phyloP scores from a whole-genome alignment of 2,329 filamentous ascomycete species.

The Zasmidium citrigriseum region DNA sequence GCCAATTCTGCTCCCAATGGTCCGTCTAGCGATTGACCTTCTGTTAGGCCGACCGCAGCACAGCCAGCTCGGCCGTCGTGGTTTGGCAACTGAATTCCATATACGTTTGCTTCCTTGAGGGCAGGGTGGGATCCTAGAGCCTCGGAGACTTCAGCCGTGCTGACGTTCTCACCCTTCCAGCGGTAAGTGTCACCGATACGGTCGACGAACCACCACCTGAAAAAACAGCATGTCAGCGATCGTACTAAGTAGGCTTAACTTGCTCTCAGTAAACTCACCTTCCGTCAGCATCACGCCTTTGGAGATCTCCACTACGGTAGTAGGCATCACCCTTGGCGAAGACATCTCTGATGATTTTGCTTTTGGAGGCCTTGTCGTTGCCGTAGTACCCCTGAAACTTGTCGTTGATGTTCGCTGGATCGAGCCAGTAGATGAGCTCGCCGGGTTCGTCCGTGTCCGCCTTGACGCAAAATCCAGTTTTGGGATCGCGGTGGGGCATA shows the following conservation, averaged over 20 bases:
- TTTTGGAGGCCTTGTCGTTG: conserved; percentile 67
- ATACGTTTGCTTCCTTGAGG: conserved; percentile 74
- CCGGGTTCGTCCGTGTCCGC: conserved; percentile 65
- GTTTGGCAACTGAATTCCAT: conserved; percentile 49
- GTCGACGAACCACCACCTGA: conserved; percentile 74
- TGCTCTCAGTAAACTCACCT: neutral
- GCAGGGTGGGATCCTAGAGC: conserved; percentile 69
- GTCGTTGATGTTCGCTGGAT: conserved; percentile 61
- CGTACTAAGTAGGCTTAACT: neutral
- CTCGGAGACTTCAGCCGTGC: conserved; percentile 69
- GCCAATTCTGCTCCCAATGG: conserved; percentile 56
- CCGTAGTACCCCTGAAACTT: conserved; percentile 83
- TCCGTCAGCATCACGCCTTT: conserved; percentile 70
- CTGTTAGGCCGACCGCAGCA: conserved; percentile 63
- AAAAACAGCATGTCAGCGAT: neutral
- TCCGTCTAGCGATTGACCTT: conserved; percentile 39
- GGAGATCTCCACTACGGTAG: conserved; percentile 82
- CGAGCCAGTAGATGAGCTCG: conserved; percentile 73
- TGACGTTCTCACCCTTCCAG: conserved; percentile 64
- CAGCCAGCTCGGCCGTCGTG: conserved; percentile 70
- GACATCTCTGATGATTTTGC: conserved; percentile 74
- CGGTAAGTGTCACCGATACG: conserved; percentile 76
- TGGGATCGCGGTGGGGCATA: conserved; percentile 64
- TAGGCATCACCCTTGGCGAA: conserved; percentile 75
- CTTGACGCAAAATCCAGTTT: conserved; percentile 67